Conservation (phyloP, 23 red algal genomes). For the Chondrus crispus region DNA sequence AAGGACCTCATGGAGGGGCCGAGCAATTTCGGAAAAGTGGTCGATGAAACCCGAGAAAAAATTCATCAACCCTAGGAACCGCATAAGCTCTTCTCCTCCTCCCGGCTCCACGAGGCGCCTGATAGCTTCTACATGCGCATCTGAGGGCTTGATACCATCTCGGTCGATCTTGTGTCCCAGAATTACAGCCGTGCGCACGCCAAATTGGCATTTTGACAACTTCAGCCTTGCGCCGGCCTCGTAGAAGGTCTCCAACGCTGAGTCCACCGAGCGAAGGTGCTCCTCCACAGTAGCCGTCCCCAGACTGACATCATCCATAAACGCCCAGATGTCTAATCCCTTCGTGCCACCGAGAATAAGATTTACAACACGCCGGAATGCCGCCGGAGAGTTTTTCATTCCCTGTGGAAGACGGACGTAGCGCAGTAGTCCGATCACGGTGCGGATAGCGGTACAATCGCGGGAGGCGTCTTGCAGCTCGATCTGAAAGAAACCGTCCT, state of each 20-base stretch:
- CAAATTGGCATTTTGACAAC: slow-evolving; percentile 27
- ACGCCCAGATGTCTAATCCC: neutral
- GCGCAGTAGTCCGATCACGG: slow-evolving; percentile 2
- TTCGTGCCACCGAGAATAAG: neutral
- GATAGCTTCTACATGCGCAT: slow-evolving; percentile 16
- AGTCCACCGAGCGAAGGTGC: neutral
- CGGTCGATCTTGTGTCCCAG: neutral
- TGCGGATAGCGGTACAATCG: slow-evolving; percentile 8
- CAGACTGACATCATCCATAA: slow-evolving; percentile 9
- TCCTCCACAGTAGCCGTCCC: neutral
- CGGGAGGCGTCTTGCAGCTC: neutral
- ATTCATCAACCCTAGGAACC: neutral
- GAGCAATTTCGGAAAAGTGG: slow-evolving; percentile 8
- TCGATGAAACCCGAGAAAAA: slow-evolving; percentile 12
- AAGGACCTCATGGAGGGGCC: neutral
- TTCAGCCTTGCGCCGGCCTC: neutral
- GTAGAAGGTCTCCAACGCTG: neutral
- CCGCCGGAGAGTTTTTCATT: neutral
- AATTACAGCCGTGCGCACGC: neutral
- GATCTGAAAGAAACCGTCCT: slow-evolving; percentile 27
- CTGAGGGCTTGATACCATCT: neutral
- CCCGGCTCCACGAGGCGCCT: neutral
- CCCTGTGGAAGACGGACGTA: neutral
- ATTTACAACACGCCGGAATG: slow-evolving; percentile 25
- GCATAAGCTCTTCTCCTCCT: neutral